Base-by-base conservation (phyloP, 176 grass and related monocot genomes). In the Musa acuminata region DNA sequence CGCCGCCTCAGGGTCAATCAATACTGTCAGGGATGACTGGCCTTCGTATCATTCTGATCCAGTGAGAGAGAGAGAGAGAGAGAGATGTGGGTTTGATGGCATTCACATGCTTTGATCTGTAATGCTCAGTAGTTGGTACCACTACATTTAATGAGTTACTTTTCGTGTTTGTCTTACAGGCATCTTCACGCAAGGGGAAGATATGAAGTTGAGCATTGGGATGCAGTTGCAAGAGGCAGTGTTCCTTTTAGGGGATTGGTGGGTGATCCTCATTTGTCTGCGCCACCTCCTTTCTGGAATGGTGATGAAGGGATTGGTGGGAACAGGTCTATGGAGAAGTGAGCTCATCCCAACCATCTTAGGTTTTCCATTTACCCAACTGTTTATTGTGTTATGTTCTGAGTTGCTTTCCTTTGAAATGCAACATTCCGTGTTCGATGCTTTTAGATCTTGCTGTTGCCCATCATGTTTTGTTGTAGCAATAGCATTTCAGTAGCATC, bases 221-320 rank as follows among this genome's bases (percentile, higher is more conserved):
- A 69, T 50, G 49, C 48, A 69, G 43, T 49, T n/a, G 65, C 65
- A 43, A 67, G 12, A 73, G 16, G 50, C 8, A 16, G 50, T 53
- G 35, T 4, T 63, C 53, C 16, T 62, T 63, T 49, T 76, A 23
- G 55, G 54, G 55, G 74, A 76, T 63, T 76, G 74, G 57, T 62
- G 73, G 73, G 29, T 14, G 27, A 60, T 75, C 17, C 55, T 29
- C 53, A 75, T 75, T 75, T 58, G 73, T 75, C 57, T 60, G 57
- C 74, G 50, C 29, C 74, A 63, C 35, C n/a, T 63, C 74, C 52
- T 55, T 51, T 7, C 74, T 51, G 74, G 74, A 76, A 60, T 20
- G 55, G 57, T 9, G 55, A 64, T 24, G 74, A 55, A 64, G 55
- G 74, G 55, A 76, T 62, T 51, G 74, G 74, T 76, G 57, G 74